Conservation (phyloP, 306 rosid genomes). For the Boehmeria nivea region DNA sequence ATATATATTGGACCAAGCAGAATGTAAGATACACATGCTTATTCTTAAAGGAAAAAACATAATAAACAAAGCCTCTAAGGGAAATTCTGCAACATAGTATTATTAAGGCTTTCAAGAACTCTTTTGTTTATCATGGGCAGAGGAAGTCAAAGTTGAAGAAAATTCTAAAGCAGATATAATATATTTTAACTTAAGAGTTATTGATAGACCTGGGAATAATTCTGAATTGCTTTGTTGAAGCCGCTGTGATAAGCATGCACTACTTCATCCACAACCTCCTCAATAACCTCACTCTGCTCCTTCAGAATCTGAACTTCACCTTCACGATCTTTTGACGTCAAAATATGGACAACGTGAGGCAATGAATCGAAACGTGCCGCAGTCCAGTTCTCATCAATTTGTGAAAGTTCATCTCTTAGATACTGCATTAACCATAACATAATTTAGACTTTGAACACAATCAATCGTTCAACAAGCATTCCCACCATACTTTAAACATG, state of each 20-base stretch:
- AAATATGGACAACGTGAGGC: slow-evolving; percentile 96
- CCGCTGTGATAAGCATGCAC: slow-evolving; percentile 93
- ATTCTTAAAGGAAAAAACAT: not conserved
- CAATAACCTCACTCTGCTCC: slow-evolving; percentile 95
- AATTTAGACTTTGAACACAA: not conserved
- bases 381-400: slow-evolving; percentile 83
- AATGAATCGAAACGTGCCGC: slow-evolving; percentile 97
- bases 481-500: too few species aligned
- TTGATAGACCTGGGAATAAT: slow-evolving; percentile 88
- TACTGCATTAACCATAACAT: slow-evolving; percentile 50
- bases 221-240: slow-evolving; percentile 97
- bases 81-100: too few species aligned
- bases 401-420: slow-evolving; percentile 72
- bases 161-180: not conserved
- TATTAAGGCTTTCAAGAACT: not conserved
- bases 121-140: not conserved
- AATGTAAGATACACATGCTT: not conserved
- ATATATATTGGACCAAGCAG: not conserved
- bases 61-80: not conserved
- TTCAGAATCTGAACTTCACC: slow-evolving; percentile 65
- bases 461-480: too few species aligned
- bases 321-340: slow-evolving; percentile 97
- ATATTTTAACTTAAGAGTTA: not conserved
- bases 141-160: not conserved
- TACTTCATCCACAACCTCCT: slow-evolving; percentile 99